Evolutionary conservation across 192 early-diverging fungal genomes (phyloP).

Genomic region (Coemansia sp.): DNA sequence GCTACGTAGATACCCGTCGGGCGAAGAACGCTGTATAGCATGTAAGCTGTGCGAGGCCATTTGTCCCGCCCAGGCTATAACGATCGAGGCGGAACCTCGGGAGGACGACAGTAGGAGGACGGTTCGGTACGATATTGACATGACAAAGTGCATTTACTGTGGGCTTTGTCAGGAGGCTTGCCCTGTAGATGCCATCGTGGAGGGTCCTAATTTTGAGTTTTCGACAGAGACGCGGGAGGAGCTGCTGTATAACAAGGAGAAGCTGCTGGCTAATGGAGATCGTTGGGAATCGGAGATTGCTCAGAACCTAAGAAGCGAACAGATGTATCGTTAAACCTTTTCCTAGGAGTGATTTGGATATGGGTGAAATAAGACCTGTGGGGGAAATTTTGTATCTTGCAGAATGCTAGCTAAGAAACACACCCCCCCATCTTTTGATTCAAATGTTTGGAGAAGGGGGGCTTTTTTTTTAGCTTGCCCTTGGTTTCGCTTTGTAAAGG

Average conservation of each 20-base stretch:
- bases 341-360: too few relatives aligned
- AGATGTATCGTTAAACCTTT: constrained; percentile 58
- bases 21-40: constrained; percentile 97
- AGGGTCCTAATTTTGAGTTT: constrained; percentile 95
- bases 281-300: constrained; percentile 95
- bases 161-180: constrained; percentile 97
- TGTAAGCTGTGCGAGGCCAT: constrained; percentile 98
- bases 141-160: constrained; percentile 98
- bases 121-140: constrained; percentile 98
- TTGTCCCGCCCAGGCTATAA: constrained; percentile 97
- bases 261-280: constrained; percentile 94
- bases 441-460: too few relatives aligned
- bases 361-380: too few relatives aligned
- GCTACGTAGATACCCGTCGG: constrained; percentile 88
- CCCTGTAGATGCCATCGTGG: constrained; percentile 97
- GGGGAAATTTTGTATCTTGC: too few relatives aligned
- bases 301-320: constrained; percentile 65
- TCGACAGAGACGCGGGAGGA: constrained; percentile 97
- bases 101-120: constrained; percentile 92
- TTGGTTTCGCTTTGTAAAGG: too few relatives aligned
- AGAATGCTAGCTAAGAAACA: too few relatives aligned
- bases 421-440: too few relatives aligned
- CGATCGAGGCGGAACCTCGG: constrained; percentile 94
- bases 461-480: too few relatives aligned
- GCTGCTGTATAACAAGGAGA: constrained; percentile 97